phyloP scores from a whole-genome alignment of 176 grass and related monocot genomes.

The Elaeis guineensis region DNA sequence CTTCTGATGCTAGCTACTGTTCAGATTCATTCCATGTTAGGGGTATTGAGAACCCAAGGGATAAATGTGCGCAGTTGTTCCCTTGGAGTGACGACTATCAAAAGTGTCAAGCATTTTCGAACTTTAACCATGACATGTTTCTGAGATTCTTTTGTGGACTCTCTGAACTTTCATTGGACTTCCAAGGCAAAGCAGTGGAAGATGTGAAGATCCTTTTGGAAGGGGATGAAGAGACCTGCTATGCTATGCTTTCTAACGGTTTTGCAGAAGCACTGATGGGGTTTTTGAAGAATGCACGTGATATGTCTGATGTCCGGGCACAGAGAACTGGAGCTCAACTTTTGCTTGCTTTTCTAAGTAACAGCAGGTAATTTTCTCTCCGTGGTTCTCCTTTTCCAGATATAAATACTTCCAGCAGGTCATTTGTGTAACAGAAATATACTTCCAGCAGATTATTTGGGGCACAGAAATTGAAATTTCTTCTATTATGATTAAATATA shows the following conservation, averaged over 20 bases:
- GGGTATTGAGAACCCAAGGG: constrained; percentile 41
- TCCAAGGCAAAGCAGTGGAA: constrained; percentile 53
- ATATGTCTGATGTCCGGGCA: constrained; percentile 30
- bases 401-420: background rate
- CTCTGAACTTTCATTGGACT: constrained; percentile 53
- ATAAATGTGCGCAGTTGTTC: constrained; percentile 36
- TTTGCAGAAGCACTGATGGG: constrained; percentile 79
- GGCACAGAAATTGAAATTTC: too few relatives aligned
- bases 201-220: constrained; percentile 61
- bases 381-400: constrained; percentile 7
- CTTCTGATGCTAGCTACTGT: constrained; percentile 58
- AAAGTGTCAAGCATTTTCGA: constrained; percentile 53
- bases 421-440: background rate
- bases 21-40: constrained; percentile 48
- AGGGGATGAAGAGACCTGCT: constrained; percentile 47
- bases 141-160: constrained; percentile 55
- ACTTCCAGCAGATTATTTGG: too few relatives aligned
- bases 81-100: constrained; percentile 72
- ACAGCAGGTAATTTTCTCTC: constrained; percentile 41
- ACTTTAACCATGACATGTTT: constrained; percentile 75
- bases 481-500: too few relatives aligned
- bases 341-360: constrained; percentile 54
- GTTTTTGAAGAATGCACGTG: constrained; percentile 51
- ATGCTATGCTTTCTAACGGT: constrained; percentile 59
- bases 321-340: constrained; percentile 47